Conservation (phyloP, 2,329 filamentous ascomycete genomes). For the Exophiala mesophila region DNA sequence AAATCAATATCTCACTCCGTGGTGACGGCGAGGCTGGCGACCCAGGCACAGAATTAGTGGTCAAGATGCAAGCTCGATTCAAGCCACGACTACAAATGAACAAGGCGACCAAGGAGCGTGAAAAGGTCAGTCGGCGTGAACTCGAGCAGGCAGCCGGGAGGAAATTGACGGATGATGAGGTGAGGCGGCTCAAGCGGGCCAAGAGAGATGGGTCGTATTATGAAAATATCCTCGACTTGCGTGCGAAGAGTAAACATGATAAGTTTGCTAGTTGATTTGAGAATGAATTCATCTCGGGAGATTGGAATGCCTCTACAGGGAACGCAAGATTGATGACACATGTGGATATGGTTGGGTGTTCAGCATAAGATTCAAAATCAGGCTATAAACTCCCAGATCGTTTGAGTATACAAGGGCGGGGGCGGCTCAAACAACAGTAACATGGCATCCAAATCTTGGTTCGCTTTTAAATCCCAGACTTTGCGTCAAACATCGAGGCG, state of each 20-base stretch:
- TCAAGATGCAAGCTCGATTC: slow-evolving; percentile 93
- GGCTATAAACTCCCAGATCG: too few species aligned
- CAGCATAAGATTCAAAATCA: too few species aligned
- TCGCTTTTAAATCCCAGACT: too few species aligned
- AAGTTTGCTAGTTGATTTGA: slow-evolving; percentile 55
- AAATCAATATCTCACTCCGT: slow-evolving; percentile 22
- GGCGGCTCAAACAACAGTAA: too few species aligned
- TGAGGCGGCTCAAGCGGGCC: slow-evolving; percentile 74
- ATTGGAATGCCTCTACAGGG: too few species aligned
- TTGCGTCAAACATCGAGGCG: too few species aligned
- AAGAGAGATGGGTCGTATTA: slow-evolving; percentile 84
- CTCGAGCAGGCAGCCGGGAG: slow-evolving; percentile 76
- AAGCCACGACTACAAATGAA: slow-evolving; percentile 75
- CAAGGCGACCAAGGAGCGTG: slow-evolving; percentile 76
- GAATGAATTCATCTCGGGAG: too few species aligned
- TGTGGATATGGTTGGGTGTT: too few species aligned
- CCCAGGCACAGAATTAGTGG: slow-evolving; percentile 35
- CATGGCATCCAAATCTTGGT: too few species aligned
- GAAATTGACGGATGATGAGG: slow-evolving; percentile 76
- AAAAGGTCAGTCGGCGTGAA: slow-evolving; percentile 82
- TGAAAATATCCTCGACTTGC: slow-evolving; percentile 77
- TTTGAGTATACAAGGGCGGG: too few species aligned
- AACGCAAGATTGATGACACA: background rate
- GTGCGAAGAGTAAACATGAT: slow-evolving; percentile 89
- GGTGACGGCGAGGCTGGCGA: slow-evolving; percentile 21